Evolutionary conservation across 75 land plant genomes (phyloP).

Genomic region (Azolla pinnata): DNA sequence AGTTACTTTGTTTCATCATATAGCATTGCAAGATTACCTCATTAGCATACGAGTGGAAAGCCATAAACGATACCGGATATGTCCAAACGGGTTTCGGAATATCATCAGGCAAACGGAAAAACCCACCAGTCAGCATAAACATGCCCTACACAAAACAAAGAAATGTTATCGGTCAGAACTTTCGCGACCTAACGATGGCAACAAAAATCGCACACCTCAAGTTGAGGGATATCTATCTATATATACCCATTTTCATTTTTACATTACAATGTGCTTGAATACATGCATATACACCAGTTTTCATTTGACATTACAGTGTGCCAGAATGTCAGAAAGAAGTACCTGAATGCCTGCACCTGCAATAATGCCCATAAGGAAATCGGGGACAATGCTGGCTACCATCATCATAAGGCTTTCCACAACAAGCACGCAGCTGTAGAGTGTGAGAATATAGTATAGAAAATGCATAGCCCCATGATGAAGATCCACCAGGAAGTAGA

Average conservation of each 20-base stretch:
- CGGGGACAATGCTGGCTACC: slow-evolving; percentile 49
- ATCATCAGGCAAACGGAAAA: slow-evolving; percentile 56
- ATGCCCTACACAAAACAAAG: slow-evolving; percentile 24
- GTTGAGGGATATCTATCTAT: no score
- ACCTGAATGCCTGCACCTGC: slow-evolving; percentile 59
- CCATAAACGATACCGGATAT: slow-evolving; percentile 54
- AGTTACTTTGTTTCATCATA: no score
- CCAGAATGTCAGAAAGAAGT: no score
- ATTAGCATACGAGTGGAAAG: slow-evolving; percentile 45
- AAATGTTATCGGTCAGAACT: neutral
- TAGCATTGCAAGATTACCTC: no score
- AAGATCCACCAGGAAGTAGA: slow-evolving; percentile 46
- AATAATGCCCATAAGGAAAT: slow-evolving; percentile 61
- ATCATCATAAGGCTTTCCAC: slow-evolving; percentile 78
- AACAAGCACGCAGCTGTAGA: slow-evolving; percentile 35
- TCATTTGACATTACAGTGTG: no score
- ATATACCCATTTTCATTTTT: no score
- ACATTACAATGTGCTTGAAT: no score
- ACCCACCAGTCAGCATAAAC: slow-evolving; percentile 60
- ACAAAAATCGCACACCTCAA: no score
- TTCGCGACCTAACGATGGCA: neutral
- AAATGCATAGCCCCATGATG: slow-evolving; percentile 30
- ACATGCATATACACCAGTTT: no score
- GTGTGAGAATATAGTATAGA: slow-evolving; percentile 29
- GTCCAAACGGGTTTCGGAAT: slow-evolving; percentile 62